Conservation (phyloP, 495 filamentous ascomycete genomes). For the Aspergillus ellipticus region DNA sequence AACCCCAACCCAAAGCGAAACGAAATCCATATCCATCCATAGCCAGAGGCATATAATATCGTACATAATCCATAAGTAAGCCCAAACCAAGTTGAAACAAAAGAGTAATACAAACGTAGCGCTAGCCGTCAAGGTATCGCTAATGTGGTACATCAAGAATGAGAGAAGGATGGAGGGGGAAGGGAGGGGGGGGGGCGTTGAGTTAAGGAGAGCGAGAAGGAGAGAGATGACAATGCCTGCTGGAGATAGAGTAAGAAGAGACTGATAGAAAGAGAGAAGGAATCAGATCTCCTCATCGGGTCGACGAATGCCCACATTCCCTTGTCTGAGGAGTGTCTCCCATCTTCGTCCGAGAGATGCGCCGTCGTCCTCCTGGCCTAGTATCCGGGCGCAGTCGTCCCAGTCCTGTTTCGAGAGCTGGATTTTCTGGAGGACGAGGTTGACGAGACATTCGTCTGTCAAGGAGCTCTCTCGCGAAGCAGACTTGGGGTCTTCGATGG, state of each 20-base stretch:
- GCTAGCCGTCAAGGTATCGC: neutral
- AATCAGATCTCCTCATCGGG: constrained; percentile 38
- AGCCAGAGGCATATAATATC: too few relatives aligned
- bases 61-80: constrained; percentile 1
- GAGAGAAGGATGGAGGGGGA: too few relatives aligned
- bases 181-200: too few relatives aligned
- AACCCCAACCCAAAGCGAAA: too few relatives aligned
- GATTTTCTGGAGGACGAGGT: constrained; percentile 72
- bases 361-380: constrained; percentile 59
- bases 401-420: constrained; percentile 68
- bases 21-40: too few relatives aligned
- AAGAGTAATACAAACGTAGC: constrained; percentile 12
- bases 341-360: constrained; percentile 62
- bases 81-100: constrained; percentile 1
- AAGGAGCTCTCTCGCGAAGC: constrained; percentile 43
- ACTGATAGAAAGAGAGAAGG: neutral
- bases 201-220: too few relatives aligned
- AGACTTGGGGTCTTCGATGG: constrained; percentile 30
- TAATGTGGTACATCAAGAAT: too few relatives aligned
- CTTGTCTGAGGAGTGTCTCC: constrained; percentile 62
- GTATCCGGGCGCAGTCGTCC: constrained; percentile 70
- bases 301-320: constrained; percentile 49
- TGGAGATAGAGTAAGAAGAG: neutral
- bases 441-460: constrained; percentile 67
- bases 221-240: too few relatives aligned